These are phyloP conservation scores for Colletotrichum tanaceti DNA, from an alignment of 2,329 filamentous ascomycete species.

Conservation along the genomic window DNA sequence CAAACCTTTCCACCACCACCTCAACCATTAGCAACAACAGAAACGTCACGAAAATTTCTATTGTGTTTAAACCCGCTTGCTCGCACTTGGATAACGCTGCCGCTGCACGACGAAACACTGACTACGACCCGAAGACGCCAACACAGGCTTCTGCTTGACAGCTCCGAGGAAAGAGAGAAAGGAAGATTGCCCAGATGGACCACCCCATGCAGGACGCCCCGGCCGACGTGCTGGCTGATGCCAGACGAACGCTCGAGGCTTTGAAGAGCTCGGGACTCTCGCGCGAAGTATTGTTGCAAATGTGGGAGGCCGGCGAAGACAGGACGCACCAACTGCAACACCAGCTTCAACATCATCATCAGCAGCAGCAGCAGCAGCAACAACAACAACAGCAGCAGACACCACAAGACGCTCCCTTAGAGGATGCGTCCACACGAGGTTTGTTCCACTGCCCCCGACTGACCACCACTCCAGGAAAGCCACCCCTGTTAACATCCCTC, in stretches of 20 bases:
- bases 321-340: slow-evolving; percentile 31
- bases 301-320: slow-evolving; percentile 42
- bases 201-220: slow-evolving; percentile 48
- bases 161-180: slow-evolving; percentile 22
- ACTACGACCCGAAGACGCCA: slow-evolving; percentile 3
- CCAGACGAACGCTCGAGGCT: slow-evolving; percentile 58
- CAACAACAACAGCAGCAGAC: slow-evolving; percentile 14
- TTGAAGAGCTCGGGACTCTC: slow-evolving; percentile 60
- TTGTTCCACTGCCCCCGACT: slow-evolving; percentile 5
- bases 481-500: slow-evolving; percentile 42
- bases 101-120: not conserved
- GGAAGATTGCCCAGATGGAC: slow-evolving; percentile 35
- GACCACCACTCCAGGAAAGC: not conserved
- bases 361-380: slow-evolving; percentile 9
- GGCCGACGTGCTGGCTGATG: slow-evolving; percentile 58
- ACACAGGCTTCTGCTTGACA: not conserved
- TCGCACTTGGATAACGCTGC: slow-evolving; percentile 1
- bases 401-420: slow-evolving; percentile 32
- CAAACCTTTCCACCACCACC: not conserved
- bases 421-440: slow-evolving; percentile 41
- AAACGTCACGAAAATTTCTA: not conserved
- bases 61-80: not conserved
- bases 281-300: slow-evolving; percentile 51
- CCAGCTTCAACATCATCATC: not conserved
- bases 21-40: slow-evolving; percentile 1